Evolutionary conservation across 1,139 yeast genomes (phyloP), one percentile per base, ranked within the genome.

Genomic region (Saccharomycopsis hybrid): DNA sequence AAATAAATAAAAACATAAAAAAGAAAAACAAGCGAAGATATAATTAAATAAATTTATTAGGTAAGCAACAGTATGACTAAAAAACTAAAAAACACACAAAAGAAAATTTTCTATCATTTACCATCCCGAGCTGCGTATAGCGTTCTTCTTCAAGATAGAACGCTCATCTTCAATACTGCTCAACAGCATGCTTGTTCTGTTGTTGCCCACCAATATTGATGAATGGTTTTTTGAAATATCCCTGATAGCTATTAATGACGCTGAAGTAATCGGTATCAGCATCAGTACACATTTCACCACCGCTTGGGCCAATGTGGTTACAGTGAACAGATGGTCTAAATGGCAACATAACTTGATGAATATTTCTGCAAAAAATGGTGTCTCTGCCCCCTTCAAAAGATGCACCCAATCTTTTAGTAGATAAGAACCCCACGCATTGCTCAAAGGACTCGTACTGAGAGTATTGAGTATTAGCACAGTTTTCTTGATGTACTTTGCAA

Each of bases 241-340:
- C n/a, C 11, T 39, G 37, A 18, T 54, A 56, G 33, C 44, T 42
- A 36, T 44, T 47, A 3, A 50, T 28, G 7, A 48, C 52, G 2
- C 44, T 44, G 24, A 45, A 42, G 36, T 54, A 58, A 5, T 32
- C 52, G 3, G 54, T 54, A 30, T 54, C 58, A 28, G 45, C 47
- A 46, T 59, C 59, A 30, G 52, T 41, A 46, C 62, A 59, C 62
- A 59, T 59, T 37, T 53, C 62, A 47, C 60, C 60, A 41, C 61
- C 62, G 27, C 53, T 30, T 9, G 60, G 60, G 5, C 62, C 62
- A 43, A 58, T 48, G 33, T 59, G 62, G 9, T 58, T 52, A 53
- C 62, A 59, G 44, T 59, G 62, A 13, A 58, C 59, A 3, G 30
- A 7, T 4, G 61, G 60, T 48, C 61, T 49, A 43, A 51, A 56